A percentile compares a stretch with the other conserved stretches of the same genome.
Conservation (phyloP, 805 yeast species). For the Komagataella phaffii region DNA sequence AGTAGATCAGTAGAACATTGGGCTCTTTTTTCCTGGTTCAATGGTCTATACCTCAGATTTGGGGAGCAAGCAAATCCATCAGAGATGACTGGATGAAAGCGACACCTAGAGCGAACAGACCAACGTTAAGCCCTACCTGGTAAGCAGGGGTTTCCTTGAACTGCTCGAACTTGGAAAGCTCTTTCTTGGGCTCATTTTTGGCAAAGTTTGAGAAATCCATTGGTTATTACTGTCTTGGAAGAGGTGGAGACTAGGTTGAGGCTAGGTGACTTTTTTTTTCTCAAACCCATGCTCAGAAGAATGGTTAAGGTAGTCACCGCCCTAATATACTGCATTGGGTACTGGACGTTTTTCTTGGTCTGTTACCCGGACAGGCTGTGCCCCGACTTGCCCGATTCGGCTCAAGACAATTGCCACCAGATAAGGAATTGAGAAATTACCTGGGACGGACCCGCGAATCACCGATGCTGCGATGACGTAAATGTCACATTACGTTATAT, state of each 20-base stretch:
- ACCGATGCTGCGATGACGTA: background rate
- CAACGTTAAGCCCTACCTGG: slow-evolving; percentile 50
- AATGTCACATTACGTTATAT: background rate
- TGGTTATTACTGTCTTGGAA: background rate
- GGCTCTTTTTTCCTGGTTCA: background rate
- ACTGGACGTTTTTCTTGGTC: background rate
- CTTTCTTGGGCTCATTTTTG: slow-evolving; percentile 9
- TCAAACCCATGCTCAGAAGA: background rate
- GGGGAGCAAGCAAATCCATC: slow-evolving; percentile 77
- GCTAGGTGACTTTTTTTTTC: background rate
- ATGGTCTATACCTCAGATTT: slow-evolving; percentile 16
- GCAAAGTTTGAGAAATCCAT: background rate
- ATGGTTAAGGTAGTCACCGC: background rate
- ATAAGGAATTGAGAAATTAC: background rate
- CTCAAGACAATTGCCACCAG: background rate
- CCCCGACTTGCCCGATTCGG: background rate
- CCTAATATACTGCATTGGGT: background rate
- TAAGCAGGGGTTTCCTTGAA: slow-evolving; percentile 52
- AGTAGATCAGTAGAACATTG: background rate
- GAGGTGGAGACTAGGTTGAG: background rate
- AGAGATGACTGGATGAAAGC: slow-evolving; percentile 65
- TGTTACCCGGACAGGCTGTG: background rate
- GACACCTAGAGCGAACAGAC: slow-evolving; percentile 59
- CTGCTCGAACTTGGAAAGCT: slow-evolving; percentile 23
- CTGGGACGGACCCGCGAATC: background rate